Conservation (phyloP, 2,329 filamentous ascomycete genomes). For the Gremmenia infestans region DNA sequence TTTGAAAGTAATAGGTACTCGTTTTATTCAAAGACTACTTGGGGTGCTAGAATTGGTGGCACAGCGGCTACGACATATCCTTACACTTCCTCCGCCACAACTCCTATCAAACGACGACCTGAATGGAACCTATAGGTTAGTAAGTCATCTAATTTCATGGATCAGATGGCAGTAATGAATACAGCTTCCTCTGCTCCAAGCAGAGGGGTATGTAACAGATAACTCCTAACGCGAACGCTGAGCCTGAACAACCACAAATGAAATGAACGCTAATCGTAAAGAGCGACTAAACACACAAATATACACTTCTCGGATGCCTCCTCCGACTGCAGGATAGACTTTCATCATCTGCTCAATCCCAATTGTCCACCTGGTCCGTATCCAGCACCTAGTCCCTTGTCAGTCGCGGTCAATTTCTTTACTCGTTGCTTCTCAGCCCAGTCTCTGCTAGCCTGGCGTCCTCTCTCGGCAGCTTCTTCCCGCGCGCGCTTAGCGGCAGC, state of each 20-base stretch:
- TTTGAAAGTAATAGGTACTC: background rate
- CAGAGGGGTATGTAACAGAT: constrained; percentile 4
- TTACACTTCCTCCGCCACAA: background rate
- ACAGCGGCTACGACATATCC: background rate
- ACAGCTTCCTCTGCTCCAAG: constrained; percentile 1
- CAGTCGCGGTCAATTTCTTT: constrained; percentile 22
- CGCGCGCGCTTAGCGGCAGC: constrained; percentile 48
- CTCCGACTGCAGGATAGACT: background rate
- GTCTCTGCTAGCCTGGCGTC: constrained; percentile 52
- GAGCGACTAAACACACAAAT: background rate
- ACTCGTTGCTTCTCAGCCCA: constrained; percentile 54
- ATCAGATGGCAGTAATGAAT: background rate
- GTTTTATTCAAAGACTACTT: background rate
- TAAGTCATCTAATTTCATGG: background rate
- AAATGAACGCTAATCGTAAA: background rate
- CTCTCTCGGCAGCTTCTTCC: constrained; percentile 57
- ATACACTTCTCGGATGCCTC: background rate
- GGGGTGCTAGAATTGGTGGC: background rate
- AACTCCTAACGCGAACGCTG: constrained; percentile 13
- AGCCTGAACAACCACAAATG: background rate
- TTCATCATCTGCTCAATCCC: constrained; percentile 13
- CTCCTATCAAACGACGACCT: no score
- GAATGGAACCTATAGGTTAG: background rate
- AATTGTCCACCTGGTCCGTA: constrained; percentile 25
- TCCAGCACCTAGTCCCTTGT: constrained; percentile 22